A percentile compares a stretch with the other conserved stretches of the same genome.
These are phyloP conservation scores for Mortierella sp. DNA, from an alignment of 371 early-diverging fungal genomes.

Conservation along the genomic window DNA sequence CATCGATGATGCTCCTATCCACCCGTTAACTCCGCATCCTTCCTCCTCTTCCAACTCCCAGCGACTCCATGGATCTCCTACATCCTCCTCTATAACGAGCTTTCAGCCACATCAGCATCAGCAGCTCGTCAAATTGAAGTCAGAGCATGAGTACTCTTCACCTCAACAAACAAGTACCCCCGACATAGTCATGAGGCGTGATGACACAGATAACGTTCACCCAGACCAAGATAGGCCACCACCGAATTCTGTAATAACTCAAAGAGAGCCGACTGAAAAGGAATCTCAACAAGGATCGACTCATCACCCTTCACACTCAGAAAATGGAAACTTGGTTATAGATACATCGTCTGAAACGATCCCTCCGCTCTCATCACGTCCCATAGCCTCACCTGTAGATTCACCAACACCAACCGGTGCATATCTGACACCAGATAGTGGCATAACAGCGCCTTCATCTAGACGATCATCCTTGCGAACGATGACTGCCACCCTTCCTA, in stretches of 20 bases:
- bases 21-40: conserved; percentile 21
- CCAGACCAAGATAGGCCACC: not conserved
- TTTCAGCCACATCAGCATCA: conserved; percentile 36
- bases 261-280: conserved; percentile 18
- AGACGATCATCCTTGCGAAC: conserved; percentile 40
- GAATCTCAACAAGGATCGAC: not conserved
- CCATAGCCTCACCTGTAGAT: conserved; percentile 14
- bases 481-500: conserved; percentile 42
- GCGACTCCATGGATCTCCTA: not conserved
- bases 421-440: conserved; percentile 24
- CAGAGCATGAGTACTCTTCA: conserved; percentile 18
- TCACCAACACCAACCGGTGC: conserved; percentile 23
- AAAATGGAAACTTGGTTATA: conserved; percentile 11
- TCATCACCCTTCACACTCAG: not conserved
- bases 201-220: not conserved
- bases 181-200: conserved; percentile 22
- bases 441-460: conserved; percentile 22
- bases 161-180: conserved; percentile 16
- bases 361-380: not conserved
- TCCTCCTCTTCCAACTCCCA: conserved; percentile 11
- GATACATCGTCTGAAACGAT: conserved; percentile 20
- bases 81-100: conserved; percentile 4
- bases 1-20: conserved; percentile 26
- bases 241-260: not conserved
- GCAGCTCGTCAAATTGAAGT: conserved; percentile 28